Evolutionary conservation across 177 flowering plant species (phyloP).

Genomic region (Vitis hybrid): DNA sequence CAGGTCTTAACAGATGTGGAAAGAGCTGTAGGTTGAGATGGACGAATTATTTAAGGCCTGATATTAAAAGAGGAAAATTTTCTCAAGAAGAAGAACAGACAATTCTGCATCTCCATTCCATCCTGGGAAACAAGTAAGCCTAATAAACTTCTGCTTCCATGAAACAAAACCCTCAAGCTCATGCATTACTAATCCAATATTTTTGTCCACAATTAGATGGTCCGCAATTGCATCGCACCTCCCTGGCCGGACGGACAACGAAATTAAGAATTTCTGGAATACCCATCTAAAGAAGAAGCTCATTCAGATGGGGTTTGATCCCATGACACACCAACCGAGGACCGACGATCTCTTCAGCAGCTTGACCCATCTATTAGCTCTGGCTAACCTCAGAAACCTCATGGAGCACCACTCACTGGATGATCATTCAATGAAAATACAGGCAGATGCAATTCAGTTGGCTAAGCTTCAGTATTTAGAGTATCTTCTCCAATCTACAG

Average conservation of each 20-base stretch:
- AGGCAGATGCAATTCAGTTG: conserved; percentile 35
- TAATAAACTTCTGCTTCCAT: too few relatives aligned
- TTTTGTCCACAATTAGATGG: conserved; percentile 28
- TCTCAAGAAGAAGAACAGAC: conserved; percentile 39
- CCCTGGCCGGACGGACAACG: conserved; percentile 50
- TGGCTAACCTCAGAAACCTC: conserved; percentile 27
- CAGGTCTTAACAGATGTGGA: conserved; percentile 45
- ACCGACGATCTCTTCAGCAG: conserved; percentile 31
- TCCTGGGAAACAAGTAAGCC: conserved; percentile 42
- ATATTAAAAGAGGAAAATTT: conserved; percentile 44
- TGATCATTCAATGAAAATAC: conserved; percentile 21
- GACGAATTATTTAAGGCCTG: conserved; percentile 43
- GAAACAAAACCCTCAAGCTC: too few relatives aligned
- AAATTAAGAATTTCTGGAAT: conserved; percentile 56
- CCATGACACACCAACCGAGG: conserved; percentile 50
- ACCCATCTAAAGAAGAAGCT: conserved; percentile 50
- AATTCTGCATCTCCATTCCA: conserved; percentile 39
- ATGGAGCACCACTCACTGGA: conserved; percentile 16
- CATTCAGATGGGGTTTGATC: conserved; percentile 48
- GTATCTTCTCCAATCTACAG: conserved; percentile 24
- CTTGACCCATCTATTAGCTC: conserved; percentile 35
- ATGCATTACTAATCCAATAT: too few relatives aligned
- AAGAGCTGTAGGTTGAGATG: conserved; percentile 45
- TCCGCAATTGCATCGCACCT: conserved; percentile 48
- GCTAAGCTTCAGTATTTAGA: conserved; percentile 35